Percentiles rank a stretch among this genome's conserved stretches.
Evolutionary conservation across 106 monocot genomes (phyloP).

Genomic region (Triglochin maritima): DNA sequence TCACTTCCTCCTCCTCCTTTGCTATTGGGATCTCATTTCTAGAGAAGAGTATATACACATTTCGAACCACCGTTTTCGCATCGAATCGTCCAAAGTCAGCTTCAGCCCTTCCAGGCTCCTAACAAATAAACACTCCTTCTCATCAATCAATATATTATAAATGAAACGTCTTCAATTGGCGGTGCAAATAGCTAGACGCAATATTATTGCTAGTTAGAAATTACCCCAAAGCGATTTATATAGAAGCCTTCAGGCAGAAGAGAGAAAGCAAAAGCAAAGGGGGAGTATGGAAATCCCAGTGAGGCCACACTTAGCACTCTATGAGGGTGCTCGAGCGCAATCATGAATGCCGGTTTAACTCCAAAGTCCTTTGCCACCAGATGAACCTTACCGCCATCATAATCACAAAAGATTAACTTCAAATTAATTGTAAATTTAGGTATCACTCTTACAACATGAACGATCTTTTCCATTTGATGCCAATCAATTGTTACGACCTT

Average conservation of each 20-base stretch:
- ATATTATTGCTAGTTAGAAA: too few species aligned
- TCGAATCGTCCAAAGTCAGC: slow-evolving; percentile 32
- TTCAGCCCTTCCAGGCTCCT: slow-evolving; percentile 30
- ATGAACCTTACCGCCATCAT: slow-evolving; percentile 5
- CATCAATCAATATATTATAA: too few species aligned
- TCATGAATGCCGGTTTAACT: slow-evolving; percentile 11
- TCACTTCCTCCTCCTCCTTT: slow-evolving; percentile 24
- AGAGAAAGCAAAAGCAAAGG: neutral
- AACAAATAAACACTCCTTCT: neutral
- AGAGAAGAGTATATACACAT: slow-evolving; percentile 34
- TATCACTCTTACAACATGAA: too few species aligned
- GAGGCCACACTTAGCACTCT: slow-evolving; percentile 25
- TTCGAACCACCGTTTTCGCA: slow-evolving; percentile 23
- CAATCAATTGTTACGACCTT: neutral
- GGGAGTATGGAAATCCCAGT: slow-evolving; percentile 22
- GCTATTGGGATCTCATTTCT: slow-evolving; percentile 19
- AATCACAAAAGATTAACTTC: neutral
- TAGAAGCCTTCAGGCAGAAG: slow-evolving; percentile 33
- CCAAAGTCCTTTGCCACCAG: slow-evolving; percentile 38
- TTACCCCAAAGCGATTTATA: slow-evolving; percentile 13
- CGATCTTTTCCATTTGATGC: neutral
- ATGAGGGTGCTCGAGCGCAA: slow-evolving; percentile 22
- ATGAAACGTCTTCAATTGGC: too few species aligned
- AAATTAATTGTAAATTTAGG: neutral
- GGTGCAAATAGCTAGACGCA: too few species aligned